Base-by-base conservation (phyloP, 2,329 filamentous ascomycete genomes). In the Lachnellula occidentalis region DNA sequence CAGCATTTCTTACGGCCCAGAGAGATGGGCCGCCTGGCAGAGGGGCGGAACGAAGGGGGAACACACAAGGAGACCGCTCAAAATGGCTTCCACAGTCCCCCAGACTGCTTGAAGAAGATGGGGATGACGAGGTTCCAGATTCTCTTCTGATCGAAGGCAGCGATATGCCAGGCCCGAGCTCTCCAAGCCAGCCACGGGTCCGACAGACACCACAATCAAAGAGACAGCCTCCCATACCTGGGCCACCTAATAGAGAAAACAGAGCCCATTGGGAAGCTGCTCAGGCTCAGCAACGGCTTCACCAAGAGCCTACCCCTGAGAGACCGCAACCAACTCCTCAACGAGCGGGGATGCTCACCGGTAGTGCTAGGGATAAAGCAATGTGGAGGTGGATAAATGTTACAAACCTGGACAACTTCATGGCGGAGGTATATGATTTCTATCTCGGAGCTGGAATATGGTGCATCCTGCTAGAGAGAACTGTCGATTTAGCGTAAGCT, bases 321-420 rank as follows among this genome's bases (percentile, higher is more conserved):
- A 42, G 41, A 31, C 52, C 55, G 15, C 56, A 58, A 8, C 76
- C 78, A 31, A 72, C 74, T 69, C 76, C 75, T 60, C 77, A 76
- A 59, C 76, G 74, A 55, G 74, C 73, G 36, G 76, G 75, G 11
- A 71, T 77, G 50, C 73, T 67, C 19, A 55, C 74, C 50, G 73
- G 77, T 27, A 80, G 82, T 64, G 81, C 83, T 1, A 80, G 80
- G 69, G 82, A 86, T 62, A 84, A 81, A 64, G 86, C 86, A 19
- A 78, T 88, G 75, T 89, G 85, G 82, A 77, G 82, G 58, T 90
- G 86, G 82, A 82, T 84, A 17, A 88, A 88, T 63, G 84, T 88
- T 39, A 78, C 80, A 53, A 86, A 88, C 63, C 68, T 90, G 53
- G 86, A 90, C 66, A 81, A 80, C 50, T 89, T 88, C 65, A 74